Percentiles rank a stretch among this genome's conserved stretches.
These are phyloP conservation scores for Combretum micranthum DNA, from an alignment of 345 rosid species.

Conservation along the genomic window DNA sequence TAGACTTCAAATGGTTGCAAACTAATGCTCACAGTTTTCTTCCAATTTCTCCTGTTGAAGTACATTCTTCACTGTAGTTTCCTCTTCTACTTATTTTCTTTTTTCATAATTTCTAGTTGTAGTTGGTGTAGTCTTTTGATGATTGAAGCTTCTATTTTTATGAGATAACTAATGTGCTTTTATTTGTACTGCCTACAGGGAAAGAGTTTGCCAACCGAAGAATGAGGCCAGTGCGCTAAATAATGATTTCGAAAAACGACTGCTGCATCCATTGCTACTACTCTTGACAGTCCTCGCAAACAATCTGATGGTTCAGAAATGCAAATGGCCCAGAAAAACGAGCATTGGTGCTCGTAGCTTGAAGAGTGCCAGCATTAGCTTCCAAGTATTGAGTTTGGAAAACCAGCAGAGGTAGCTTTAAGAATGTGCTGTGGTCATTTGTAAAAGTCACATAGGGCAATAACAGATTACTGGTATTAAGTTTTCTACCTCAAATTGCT, in stretches of 20 bases:
- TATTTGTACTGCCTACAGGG: slow-evolving; percentile 35
- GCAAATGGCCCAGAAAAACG: slow-evolving; percentile 29
- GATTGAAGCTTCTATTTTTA: no score
- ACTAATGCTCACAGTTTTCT: not conserved
- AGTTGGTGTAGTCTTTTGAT: no score
- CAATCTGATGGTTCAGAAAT: slow-evolving; percentile 32
- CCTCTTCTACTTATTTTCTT: no score
- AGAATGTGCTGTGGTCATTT: slow-evolving; percentile 1
- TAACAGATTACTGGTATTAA: no score
- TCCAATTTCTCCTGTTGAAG: not conserved
- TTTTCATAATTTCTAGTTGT: no score
- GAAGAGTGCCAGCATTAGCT: slow-evolving; percentile 95
- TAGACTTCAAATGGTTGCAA: not conserved
- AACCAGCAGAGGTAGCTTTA: slow-evolving; percentile 16
- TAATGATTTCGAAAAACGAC: slow-evolving; percentile 30
- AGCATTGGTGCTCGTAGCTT: slow-evolving; percentile 54
- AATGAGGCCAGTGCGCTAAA: slow-evolving; percentile 29
- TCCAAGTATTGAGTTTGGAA: slow-evolving; percentile 62
- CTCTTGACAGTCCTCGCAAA: slow-evolving; percentile 42
- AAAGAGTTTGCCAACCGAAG: slow-evolving; percentile 74
- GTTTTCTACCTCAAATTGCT: no score
- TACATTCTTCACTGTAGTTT: not conserved
- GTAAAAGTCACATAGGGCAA: no score
- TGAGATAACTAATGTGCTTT: not conserved
- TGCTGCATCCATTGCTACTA: slow-evolving; percentile 39